phyloP scores from a whole-genome alignment of 2,329 filamentous ascomycete species.

The Fusarium chlamydosporum region DNA sequence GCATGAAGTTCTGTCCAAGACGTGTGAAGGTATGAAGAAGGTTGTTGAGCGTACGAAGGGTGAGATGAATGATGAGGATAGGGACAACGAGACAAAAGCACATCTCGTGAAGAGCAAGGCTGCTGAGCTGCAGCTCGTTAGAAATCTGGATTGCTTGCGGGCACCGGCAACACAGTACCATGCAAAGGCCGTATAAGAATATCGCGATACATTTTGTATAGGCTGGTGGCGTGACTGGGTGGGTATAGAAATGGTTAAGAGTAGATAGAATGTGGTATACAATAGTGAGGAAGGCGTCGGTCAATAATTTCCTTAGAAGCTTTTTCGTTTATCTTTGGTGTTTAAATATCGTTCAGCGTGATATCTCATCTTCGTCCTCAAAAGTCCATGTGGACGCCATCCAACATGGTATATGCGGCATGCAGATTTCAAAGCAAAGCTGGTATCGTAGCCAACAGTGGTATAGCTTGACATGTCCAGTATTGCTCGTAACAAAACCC shows the following conservation, averaged over 20 bases:
- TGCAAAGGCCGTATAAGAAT: slow-evolving; percentile 64
- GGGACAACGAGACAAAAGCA: slow-evolving; percentile 67
- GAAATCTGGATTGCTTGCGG: slow-evolving; percentile 78
- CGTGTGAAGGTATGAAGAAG: slow-evolving; percentile 73
- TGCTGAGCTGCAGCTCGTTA: slow-evolving; percentile 87
- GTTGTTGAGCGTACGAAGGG: slow-evolving; percentile 62
- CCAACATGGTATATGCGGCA: too few relatives aligned
- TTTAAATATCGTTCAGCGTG: too few relatives aligned
- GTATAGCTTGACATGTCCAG: background rate
- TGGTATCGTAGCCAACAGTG: background rate
- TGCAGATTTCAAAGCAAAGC: too few relatives aligned
- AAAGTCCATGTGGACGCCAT: too few relatives aligned
- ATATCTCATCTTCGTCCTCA: background rate
- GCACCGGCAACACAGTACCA: slow-evolving; percentile 75
- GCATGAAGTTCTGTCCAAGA: slow-evolving; percentile 83
- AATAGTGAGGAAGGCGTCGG: slow-evolving; percentile 17
- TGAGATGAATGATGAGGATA: slow-evolving; percentile 61
- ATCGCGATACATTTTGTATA: background rate
- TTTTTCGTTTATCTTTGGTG: slow-evolving; percentile 6
- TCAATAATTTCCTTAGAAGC: background rate
- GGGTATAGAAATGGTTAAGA: slow-evolving; percentile 21
- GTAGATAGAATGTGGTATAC: slow-evolving; percentile 41
- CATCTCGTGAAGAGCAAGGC: slow-evolving; percentile 83
- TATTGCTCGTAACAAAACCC: background rate
- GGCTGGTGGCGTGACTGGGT: background rate